phyloP scores from a whole-genome alignment of 768 basidiomycete genomes.

The Infundibulicybe gibba region DNA sequence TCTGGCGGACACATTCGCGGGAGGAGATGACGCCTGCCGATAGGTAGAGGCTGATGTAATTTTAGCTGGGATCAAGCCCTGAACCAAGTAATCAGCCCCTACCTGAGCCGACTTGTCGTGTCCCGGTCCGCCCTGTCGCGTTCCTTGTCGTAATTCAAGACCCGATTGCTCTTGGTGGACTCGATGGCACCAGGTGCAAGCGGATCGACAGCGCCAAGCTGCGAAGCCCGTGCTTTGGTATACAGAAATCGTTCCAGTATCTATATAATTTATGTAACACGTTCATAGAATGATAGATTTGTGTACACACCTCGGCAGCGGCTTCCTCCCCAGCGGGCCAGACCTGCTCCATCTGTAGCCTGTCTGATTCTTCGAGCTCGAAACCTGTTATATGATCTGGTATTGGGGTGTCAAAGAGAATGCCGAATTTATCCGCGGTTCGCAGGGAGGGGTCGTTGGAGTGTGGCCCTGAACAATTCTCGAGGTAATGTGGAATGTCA shows the following conservation, averaged over 20 bases:
- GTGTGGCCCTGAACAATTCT: constrained; percentile 46
- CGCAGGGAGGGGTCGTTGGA: constrained; percentile 52
- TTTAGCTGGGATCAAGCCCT: background rate
- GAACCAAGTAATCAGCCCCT: constrained; percentile 1
- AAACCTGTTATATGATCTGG: constrained; percentile 68
- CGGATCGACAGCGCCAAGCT: constrained; percentile 63
- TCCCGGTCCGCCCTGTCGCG: constrained; percentile 74
- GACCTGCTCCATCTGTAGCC: constrained; percentile 51
- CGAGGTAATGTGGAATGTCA: constrained; percentile 44
- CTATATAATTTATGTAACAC: constrained; percentile 28
- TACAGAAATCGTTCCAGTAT: constrained; percentile 69
- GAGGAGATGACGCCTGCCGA: constrained; percentile 80
- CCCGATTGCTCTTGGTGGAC: constrained; percentile 41
- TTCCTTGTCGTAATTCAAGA: constrained; percentile 56
- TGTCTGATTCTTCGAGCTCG: constrained; percentile 53
- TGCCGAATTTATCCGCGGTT: constrained; percentile 35
- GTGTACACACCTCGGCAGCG: constrained; percentile 53
- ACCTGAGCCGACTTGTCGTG: constrained; percentile 77
- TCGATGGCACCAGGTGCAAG: constrained; percentile 45
- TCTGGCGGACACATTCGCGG: constrained; percentile 63
- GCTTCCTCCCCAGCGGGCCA: constrained; percentile 80
- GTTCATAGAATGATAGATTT: background rate
- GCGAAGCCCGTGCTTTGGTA: constrained; percentile 59
- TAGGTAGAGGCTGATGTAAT: constrained; percentile 65
- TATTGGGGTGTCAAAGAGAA: constrained; percentile 55